Evolutionary conservation across 305 asterid species (phyloP).

Genomic region (Rubia peregrina): DNA sequence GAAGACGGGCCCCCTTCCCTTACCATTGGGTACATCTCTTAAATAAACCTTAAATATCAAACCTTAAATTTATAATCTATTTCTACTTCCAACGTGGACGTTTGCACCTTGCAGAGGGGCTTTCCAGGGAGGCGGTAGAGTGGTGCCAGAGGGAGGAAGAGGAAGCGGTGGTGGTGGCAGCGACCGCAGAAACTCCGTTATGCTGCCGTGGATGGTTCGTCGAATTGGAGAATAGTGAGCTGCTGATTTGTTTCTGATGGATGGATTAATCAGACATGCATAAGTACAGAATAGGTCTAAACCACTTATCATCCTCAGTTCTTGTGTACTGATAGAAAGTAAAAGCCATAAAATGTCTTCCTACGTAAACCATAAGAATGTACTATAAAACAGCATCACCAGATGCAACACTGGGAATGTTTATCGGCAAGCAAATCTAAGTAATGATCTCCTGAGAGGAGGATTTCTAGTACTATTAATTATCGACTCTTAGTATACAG

Average conservation of each 20-base stretch:
- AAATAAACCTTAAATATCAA: background rate
- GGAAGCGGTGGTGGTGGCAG: conserved; percentile 15
- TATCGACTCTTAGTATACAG: background rate
- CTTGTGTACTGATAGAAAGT: background rate
- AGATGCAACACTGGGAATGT: background rate
- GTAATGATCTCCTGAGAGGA: background rate
- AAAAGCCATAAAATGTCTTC: background rate
- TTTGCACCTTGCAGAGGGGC: conserved; percentile 21
- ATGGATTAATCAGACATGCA: background rate
- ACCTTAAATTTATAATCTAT: background rate
- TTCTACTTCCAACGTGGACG: background rate
- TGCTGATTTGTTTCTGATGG: background rate
- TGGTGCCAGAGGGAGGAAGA: conserved; percentile 15
- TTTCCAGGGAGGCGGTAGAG: conserved; percentile 14
- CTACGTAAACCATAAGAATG: background rate
- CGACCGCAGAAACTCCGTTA: conserved; percentile 15
- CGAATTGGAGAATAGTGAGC: conserved; percentile 15
- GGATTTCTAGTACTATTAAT: background rate
- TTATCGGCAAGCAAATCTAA: background rate
- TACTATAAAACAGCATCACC: background rate
- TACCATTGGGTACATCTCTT: conserved; percentile 31
- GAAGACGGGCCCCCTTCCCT: conserved; percentile 28
- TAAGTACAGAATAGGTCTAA: background rate
- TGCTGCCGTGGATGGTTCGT: conserved; percentile 47
- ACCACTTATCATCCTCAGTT: background rate